phyloP scores from a whole-genome alignment of 768 basidiomycete species.

The Imleria badia region DNA sequence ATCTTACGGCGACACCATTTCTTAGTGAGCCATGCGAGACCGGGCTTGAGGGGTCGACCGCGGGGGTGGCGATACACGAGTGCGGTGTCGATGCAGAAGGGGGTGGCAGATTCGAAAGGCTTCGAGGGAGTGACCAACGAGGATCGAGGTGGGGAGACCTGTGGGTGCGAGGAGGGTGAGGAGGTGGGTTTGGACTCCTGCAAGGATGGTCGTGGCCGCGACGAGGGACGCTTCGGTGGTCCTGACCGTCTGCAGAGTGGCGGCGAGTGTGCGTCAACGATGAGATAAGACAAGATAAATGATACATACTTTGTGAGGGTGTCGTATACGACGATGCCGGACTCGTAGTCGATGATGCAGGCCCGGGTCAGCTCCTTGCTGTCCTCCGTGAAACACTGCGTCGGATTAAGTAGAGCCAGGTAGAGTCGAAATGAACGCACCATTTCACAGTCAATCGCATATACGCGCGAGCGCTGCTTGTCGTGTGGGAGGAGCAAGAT shows the following conservation, averaged over 20 bases:
- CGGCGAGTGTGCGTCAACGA: neutral
- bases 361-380: conserved; percentile 89
- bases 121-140: conserved; percentile 94
- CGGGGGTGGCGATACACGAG: conserved; percentile 90
- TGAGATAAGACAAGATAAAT: too few relatives aligned
- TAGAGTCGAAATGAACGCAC: conserved; percentile 40
- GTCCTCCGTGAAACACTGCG: conserved; percentile 82
- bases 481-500: conserved; percentile 32
- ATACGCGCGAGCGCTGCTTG: conserved; percentile 48
- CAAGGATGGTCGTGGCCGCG: conserved; percentile 72
- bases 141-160: conserved; percentile 60
- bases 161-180: conserved; percentile 58
- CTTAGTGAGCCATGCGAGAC: conserved; percentile 94
- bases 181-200: conserved; percentile 73
- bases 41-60: conserved; percentile 91
- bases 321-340: too few relatives aligned
- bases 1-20: conserved; percentile 93
- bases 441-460: conserved; percentile 98
- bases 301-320: too few relatives aligned
- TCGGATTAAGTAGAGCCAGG: neutral
- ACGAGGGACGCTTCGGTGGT: conserved; percentile 76
- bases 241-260: conserved; percentile 74
- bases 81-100: conserved; percentile 87
- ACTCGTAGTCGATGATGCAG: conserved; percentile 84
- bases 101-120: conserved; percentile 88